A percentile compares a stretch with the other conserved stretches of the same genome.
Conservation (phyloP, 805 yeast species). For the Yarrowia alimentaria region DNA sequence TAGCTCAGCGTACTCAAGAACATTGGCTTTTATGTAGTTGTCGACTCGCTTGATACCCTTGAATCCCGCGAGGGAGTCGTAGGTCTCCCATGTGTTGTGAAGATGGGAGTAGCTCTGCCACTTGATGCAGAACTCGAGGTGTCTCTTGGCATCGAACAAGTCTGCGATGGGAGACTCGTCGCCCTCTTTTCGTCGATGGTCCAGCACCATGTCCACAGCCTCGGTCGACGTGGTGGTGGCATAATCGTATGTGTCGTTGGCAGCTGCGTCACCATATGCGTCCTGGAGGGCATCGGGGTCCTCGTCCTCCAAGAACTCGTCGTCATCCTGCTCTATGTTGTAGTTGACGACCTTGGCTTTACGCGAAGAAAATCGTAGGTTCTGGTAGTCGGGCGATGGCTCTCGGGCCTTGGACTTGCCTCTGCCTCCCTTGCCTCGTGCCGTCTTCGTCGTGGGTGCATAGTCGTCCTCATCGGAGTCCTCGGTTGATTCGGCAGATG, state of each 20-base stretch:
- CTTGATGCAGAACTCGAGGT: slow-evolving; percentile 52
- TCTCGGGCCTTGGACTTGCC: slow-evolving; percentile 39
- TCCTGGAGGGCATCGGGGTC: slow-evolving; percentile 36
- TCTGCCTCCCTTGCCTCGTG: slow-evolving; percentile 33
- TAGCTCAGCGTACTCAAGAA: slow-evolving; percentile 70
- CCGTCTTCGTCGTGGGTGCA: slow-evolving; percentile 33
- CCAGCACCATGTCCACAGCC: slow-evolving; percentile 53
- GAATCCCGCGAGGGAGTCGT: slow-evolving; percentile 45
- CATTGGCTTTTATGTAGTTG: slow-evolving; percentile 78
- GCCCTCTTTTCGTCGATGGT: slow-evolving; percentile 50
- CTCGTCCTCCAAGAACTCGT: slow-evolving; percentile 47
- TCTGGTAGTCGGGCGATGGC: slow-evolving; percentile 31
- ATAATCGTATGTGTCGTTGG: slow-evolving; percentile 27
- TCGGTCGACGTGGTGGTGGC: slow-evolving; percentile 45
- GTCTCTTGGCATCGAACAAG: slow-evolving; percentile 36
- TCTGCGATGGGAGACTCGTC: slow-evolving; percentile 38
- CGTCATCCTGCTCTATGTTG: slow-evolving; percentile 57
- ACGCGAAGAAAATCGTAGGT: slow-evolving; percentile 70
- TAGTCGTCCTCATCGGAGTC: slow-evolving; percentile 33
- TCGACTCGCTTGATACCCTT: slow-evolving; percentile 86
- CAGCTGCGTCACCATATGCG: slow-evolving; percentile 29
- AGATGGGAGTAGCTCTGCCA: slow-evolving; percentile 88
- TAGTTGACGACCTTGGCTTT: slow-evolving; percentile 68
- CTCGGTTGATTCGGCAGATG: no score
- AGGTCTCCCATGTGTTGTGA: slow-evolving; percentile 92